Base-by-base conservation (phyloP, 257 asterid genomes). In the Solanum pimpinellifolium region DNA sequence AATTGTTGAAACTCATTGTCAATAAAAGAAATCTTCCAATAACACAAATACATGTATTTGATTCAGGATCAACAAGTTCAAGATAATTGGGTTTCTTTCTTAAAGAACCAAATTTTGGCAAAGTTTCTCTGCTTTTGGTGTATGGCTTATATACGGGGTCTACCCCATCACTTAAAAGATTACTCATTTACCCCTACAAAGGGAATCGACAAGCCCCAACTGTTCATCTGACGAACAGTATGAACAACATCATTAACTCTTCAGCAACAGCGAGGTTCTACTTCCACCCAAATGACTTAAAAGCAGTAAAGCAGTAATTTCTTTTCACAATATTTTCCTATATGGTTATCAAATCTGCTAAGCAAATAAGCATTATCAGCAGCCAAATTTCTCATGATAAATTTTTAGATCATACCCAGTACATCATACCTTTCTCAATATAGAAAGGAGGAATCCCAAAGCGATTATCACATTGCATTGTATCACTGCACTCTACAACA, bases 401-500 rank as follows among this genome's bases (percentile, higher is more conserved):
- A 49, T 49, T 29, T 80, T 80, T 49, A 68, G 42, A 73, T 78
- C 88, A 86, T 59, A 37, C 83, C 46, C 15, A 68, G 86, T 44
- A 85, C 33, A 68, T 10, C 86, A 39, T 91, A 97, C 99, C 99
- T 93, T 89, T 96, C 93, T 91, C 92, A 86, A 95, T 94, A 86
- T 93, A 97, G 94, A 97, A 97, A 47, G 99, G 99, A 89, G 93
- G 95, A 87, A 97, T 94, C 68, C 99, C 99, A 88, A 95, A 97
- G 76, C 85, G 86, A 87, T 89, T 86, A 89, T 91, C 96, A 85
- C 92, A 88, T 84, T 94, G 93, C 96, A 94, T 92, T 87, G 89
- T 65, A 87, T 93, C 93, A 87, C 91, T 83, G 86, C 86, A 84
- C 87, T 84, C 46, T 29, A 35, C 75, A 88, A 87, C 93, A 6